Evolutionary conservation across 441 rosid genomes (phyloP), one percentile per base, ranked within the genome.

Genomic region (Adansonia grandidieri): DNA sequence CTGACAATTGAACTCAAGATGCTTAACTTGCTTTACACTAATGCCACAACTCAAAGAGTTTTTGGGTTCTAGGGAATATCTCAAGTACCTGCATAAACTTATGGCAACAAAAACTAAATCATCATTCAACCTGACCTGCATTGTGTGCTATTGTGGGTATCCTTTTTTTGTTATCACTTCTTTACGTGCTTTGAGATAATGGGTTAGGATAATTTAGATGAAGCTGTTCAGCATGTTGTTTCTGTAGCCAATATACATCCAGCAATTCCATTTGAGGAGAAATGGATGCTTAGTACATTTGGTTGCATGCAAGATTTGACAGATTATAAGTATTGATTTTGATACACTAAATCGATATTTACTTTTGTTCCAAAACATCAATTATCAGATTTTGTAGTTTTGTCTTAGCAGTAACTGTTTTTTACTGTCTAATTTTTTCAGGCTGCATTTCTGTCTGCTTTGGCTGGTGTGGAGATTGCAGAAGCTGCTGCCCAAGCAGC

Each of bases 381-480:
- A 22, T 53, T 54, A 15, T 47, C 45, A n/a, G 8, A 17, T 61
- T 19, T 19, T 37, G 62, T 40, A 9, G 62, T 66, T 65, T 42
- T 53, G 77, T 9, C 57, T 70, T 45, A 64, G 72, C 14, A 51
- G 48, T 28, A 73, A 66, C 37, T 74, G 42, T 9, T 42, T 77
- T 13, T 45, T 2, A 22, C 42, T 60, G 44, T 13, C 28, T 44
- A 76, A 40, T 6, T 81, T 69, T 76, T 74, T 51, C 88, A 96
- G 98, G 97, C 90, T 84, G 95, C 96, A 56, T 96, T 96, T 81
- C 88, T 94, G 69, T 94, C 97, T 28, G 94, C 98, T 74, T 85
- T 96, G 89, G 93, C 94, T 37, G 99, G 98, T 45, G 74, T 82
- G 19, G 89, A 89, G 65, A 89, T 88, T 84, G 93, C 96, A 77